Evolutionary conservation across 768 basidiomycete species (phyloP).

Genomic region (Erythrobasidium yunnanense): DNA sequence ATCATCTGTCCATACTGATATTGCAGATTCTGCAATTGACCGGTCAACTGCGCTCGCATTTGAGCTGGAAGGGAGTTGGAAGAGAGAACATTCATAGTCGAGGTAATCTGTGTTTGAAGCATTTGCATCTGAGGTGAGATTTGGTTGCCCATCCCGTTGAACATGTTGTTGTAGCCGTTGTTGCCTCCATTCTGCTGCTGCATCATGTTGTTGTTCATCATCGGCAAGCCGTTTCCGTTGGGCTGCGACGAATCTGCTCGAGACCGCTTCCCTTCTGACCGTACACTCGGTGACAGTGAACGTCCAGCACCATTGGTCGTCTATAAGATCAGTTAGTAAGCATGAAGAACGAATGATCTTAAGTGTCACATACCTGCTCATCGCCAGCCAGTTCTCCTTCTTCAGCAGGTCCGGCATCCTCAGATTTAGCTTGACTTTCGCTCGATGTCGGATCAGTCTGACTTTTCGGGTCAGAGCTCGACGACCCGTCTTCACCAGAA

Average conservation of each 20-base stretch:
- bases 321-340: no score
- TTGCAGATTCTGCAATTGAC: constrained; percentile 14
- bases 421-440: no score
- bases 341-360: no score
- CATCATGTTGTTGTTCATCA: constrained; percentile 6
- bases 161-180: constrained; percentile 22
- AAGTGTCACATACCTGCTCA: constrained; percentile 3
- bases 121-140: constrained; percentile 25
- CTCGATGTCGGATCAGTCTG: no score
- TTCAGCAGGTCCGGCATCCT: constrained; percentile 17
- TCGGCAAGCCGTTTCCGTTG: background rate
- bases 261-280: background rate
- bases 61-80: background rate
- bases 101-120: constrained; percentile 7
- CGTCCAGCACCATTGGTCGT: background rate
- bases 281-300: background rate
- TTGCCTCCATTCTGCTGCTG: constrained; percentile 14
- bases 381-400: constrained; percentile 16
- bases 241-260: background rate
- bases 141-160: background rate
- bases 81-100: constrained; percentile 9
- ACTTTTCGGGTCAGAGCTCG: no score
- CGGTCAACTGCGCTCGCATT: constrained; percentile 11
- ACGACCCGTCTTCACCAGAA: constrained; percentile 46
- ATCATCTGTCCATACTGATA: constrained; percentile 21